Base-by-base conservation (phyloP, 1,284 basidiomycete species). In the Naganishia sp. region DNA sequence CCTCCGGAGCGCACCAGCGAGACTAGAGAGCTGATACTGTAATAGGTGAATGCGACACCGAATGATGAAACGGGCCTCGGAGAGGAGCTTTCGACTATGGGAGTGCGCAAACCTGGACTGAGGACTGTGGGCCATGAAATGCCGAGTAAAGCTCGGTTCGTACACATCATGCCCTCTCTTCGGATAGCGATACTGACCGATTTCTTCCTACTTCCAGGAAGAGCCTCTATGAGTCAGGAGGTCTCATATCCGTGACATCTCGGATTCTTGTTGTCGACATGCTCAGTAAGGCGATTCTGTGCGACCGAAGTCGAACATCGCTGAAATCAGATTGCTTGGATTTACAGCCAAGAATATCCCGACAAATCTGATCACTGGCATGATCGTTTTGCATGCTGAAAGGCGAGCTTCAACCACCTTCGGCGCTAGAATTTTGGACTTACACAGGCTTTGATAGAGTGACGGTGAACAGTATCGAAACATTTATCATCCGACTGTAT, bases 251-350 rank as follows among this genome's bases (percentile, higher is more conserved):
- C 11, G 88, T 98, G 45, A 99, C 95, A 0, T 94, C 92, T 39
- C 87, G 92, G 31, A 98, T 99, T 71, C 82, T 99, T 31, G 90
- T 95, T 51, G 93, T 95, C 60, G 96, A 99, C 76, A 90, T 99
- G 87, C 81, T 99, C 82, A 91, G 79, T 79, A 58, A 58, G 77
- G 3, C 58, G 0, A 2, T 4, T 18, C 25, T 49, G 47, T n/a
- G 11, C 47, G n/a, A 15, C 5, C 18, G 21, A 13, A 11, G 10
- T 39, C 35, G 9, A 17, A 11, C 35, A 21, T 4, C 11, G 21
- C 10, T 28, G 13, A 46, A 43, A 52, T 67, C 39, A 68, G 21
- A 47, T 28, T n/a, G 9, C 32, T 45, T 9, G 28, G 17, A 32
- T 41, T 25, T 45, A 47, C 13, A 78, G 74, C 68, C 71, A 85